Conservation (phyloP, 805 yeast genomes). For the Komagataella ulmi region DNA sequence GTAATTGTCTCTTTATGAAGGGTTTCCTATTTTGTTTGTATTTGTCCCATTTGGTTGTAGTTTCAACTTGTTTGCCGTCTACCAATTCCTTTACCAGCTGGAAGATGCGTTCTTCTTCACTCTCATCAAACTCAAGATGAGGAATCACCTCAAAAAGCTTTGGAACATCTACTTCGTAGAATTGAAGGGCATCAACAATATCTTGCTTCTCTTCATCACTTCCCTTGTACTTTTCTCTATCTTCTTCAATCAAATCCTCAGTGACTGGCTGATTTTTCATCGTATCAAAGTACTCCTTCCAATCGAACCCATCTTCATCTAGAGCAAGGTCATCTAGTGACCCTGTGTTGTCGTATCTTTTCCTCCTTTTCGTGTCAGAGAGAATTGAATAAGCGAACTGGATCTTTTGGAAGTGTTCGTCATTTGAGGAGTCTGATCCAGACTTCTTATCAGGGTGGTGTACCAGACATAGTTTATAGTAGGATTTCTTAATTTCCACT, state of each 20-base stretch:
- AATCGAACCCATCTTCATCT: slow-evolving; percentile 25
- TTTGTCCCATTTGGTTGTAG: slow-evolving; percentile 28
- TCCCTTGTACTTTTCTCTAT: slow-evolving; percentile 47
- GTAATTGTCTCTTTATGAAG: slow-evolving; percentile 32
- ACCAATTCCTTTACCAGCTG: slow-evolving; percentile 33
- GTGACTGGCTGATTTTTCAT: slow-evolving; percentile 36
- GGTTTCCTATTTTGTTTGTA: slow-evolving; percentile 36
- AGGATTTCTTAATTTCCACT: slow-evolving; percentile 50
- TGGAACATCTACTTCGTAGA: slow-evolving; percentile 55
- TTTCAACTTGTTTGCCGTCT: slow-evolving; percentile 19
- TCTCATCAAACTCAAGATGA: slow-evolving; percentile 50
- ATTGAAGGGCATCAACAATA: slow-evolving; percentile 42
- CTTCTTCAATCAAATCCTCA: slow-evolving; percentile 57
- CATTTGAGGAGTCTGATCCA: neutral
- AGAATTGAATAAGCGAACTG: slow-evolving; percentile 67
- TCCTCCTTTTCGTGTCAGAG: slow-evolving; percentile 41
- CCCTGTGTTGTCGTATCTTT: slow-evolving; percentile 61
- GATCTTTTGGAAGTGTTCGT: slow-evolving; percentile 42
- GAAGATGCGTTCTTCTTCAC: slow-evolving; percentile 51
- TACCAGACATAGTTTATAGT: slow-evolving; percentile 46
- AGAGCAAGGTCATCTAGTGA: slow-evolving; percentile 27
- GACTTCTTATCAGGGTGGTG: slow-evolving; percentile 60
- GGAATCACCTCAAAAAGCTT: slow-evolving; percentile 63
- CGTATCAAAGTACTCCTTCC: slow-evolving; percentile 42
- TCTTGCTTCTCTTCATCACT: slow-evolving; percentile 50